Percentiles rank a stretch among this genome's conserved stretches.
phyloP scores from a whole-genome alignment of 106 monocot species.

The Dendrobium chrysotoxum region DNA sequence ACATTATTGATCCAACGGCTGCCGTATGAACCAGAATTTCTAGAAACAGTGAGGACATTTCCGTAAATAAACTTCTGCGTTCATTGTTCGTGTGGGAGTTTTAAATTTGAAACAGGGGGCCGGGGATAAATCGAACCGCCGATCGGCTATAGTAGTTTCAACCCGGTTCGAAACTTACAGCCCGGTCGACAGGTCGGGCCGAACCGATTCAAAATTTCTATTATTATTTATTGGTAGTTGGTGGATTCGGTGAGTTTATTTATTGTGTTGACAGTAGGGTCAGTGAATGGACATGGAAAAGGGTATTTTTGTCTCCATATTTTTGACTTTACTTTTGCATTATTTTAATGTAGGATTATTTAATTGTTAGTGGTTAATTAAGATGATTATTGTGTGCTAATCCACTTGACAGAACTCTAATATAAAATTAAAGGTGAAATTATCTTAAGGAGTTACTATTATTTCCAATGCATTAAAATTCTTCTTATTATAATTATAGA shows the following conservation, averaged over 20 bases:
- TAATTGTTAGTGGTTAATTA: background rate
- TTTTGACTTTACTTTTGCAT: background rate
- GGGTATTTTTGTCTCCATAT: background rate
- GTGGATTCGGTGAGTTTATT: conserved; percentile 1
- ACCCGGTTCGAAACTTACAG: background rate
- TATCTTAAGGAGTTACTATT: no score
- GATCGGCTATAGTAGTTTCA: background rate
- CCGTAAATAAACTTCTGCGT: background rate
- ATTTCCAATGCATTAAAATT: no score
- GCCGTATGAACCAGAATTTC: background rate
- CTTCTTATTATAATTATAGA: no score
- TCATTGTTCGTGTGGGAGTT: background rate
- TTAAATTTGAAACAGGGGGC: background rate
- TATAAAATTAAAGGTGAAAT: no score
- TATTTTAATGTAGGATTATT: background rate
- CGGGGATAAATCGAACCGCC: background rate
- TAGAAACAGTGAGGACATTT: background rate
- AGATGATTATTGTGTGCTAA: no score
- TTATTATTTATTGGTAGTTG: background rate
- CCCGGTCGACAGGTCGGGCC: background rate
- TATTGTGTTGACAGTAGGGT: background rate
- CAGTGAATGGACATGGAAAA: background rate
- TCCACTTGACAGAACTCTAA: no score
- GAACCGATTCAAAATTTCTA: background rate
- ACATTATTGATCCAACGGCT: background rate